phyloP scores from a whole-genome alignment of 1,139 yeast genomes.

The Kodamaea ohmeri region DNA sequence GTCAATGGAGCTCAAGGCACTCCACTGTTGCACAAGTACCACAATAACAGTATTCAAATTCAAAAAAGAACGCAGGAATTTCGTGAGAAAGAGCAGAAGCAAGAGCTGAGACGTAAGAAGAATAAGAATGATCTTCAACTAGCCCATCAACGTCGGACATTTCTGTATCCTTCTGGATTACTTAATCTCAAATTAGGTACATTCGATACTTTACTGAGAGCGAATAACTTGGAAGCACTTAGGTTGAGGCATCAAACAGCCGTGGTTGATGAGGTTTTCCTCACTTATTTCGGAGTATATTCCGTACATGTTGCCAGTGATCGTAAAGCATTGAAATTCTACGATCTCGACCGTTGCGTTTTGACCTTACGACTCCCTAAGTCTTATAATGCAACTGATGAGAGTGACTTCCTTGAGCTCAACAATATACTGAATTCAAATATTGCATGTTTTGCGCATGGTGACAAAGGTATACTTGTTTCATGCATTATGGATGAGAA shows the following conservation, averaged over 20 bases:
- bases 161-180: constrained; percentile 1
- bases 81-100: constrained; percentile 17
- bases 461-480: constrained; percentile 4
- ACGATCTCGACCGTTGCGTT: constrained; percentile 3
- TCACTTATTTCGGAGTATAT: constrained; percentile 7
- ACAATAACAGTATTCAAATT: constrained; percentile 34
- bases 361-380: constrained; percentile 7
- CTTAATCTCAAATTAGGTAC: constrained; percentile 8
- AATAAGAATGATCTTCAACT: not conserved
- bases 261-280: constrained; percentile 6
- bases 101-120: not conserved
- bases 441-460: constrained; percentile 2
- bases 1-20: constrained; percentile 33
- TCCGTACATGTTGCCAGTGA: constrained; percentile 7
- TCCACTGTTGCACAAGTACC: constrained; percentile 22
- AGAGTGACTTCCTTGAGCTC: constrained; percentile 7
- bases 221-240: constrained; percentile 7
- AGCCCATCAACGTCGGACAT: not conserved
- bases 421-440: constrained; percentile 2
- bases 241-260: constrained; percentile 2
- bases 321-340: constrained; percentile 7
- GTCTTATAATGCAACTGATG: constrained; percentile 2
- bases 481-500: constrained; percentile 4
- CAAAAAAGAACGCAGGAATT: constrained; percentile 26
- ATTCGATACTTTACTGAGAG: constrained; percentile 4